Evolutionary conservation across 768 basidiomycete species (phyloP).

Genomic region (Naematelia encephala): DNA sequence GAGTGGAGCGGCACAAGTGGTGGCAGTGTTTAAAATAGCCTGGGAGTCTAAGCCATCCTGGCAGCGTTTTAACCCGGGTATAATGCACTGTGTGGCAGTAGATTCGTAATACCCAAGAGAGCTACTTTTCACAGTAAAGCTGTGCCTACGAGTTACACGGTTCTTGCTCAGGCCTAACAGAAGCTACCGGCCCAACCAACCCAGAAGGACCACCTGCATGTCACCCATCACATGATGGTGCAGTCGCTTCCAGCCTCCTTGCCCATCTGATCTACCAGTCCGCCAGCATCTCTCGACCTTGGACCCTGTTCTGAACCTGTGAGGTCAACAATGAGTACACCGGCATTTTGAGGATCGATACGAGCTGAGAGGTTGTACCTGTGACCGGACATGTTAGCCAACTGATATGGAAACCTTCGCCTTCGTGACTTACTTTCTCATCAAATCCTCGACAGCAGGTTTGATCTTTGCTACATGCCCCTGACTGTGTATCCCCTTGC

Average conservation of each 20-base stretch:
- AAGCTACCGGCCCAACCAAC: no score
- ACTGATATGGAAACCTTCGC: not conserved
- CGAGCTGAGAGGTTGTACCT: constrained; percentile 71
- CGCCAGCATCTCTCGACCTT: constrained; percentile 54
- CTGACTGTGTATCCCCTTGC: constrained; percentile 82
- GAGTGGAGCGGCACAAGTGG: no score
- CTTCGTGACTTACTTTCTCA: constrained; percentile 60
- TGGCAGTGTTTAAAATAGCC: no score
- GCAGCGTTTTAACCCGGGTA: no score
- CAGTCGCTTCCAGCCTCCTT: constrained; percentile 58
- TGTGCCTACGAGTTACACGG: no score
- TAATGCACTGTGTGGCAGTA: no score
- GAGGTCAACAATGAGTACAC: constrained; percentile 77
- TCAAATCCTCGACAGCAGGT: constrained; percentile 83
- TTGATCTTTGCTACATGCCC: constrained; percentile 78
- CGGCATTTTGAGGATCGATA: constrained; percentile 74
- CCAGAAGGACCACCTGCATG: not conserved
- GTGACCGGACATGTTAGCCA: constrained; percentile 4
- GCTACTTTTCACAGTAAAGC: no score
- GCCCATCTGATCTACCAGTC: constrained; percentile 62
- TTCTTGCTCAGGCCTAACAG: no score
- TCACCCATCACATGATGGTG: constrained; percentile 61
- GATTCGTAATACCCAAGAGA: no score
- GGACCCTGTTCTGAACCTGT: constrained; percentile 52
- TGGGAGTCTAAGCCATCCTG: no score